These are phyloP conservation scores for Erodium moschatum DNA, from an alignment of 441 rosid species.

Conservation along the genomic window DNA sequence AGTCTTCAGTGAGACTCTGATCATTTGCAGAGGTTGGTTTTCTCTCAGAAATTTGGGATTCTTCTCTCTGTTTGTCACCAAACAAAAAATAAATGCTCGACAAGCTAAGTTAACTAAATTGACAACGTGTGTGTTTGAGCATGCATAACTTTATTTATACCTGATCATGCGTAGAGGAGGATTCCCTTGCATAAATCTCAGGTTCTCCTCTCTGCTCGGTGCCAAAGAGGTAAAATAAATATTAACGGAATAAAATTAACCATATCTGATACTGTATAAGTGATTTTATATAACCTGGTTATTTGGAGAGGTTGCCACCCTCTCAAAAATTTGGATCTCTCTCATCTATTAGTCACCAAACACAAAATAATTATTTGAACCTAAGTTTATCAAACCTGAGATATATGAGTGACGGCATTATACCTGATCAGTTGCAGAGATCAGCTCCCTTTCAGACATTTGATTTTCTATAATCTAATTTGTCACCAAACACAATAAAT, in stretches of 20 bases:
- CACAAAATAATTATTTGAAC: slow-evolving; percentile 12
- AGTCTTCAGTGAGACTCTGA: slow-evolving; percentile 44
- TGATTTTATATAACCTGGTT: slow-evolving; percentile 13
- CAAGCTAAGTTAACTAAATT: background rate
- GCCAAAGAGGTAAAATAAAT: background rate
- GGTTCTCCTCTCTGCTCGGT: background rate
- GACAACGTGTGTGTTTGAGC: background rate
- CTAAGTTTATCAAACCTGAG: background rate
- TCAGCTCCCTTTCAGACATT: slow-evolving; percentile 4
- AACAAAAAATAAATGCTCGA: slow-evolving; percentile 15
- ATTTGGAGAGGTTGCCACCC: slow-evolving; percentile 29
- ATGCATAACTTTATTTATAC: background rate
- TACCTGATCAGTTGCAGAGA: background rate
- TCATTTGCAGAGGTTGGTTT: slow-evolving; percentile 28
- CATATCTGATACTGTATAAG: background rate
- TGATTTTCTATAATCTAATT: background rate
- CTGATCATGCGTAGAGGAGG: background rate
- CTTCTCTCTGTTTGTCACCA: slow-evolving; percentile 44
- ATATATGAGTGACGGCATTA: background rate
- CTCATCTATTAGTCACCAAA: slow-evolving; percentile 41
- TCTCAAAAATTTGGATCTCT: slow-evolving; percentile 51
- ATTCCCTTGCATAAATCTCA: slow-evolving; percentile 1
- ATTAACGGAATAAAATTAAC: background rate
- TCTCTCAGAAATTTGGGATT: slow-evolving; percentile 51
- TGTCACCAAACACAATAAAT: background rate